Percentiles rank a stretch among this genome's conserved stretches.
Conservation (phyloP, 139 green algal species). For the Auxenochlorella pyrenoidosa region DNA sequence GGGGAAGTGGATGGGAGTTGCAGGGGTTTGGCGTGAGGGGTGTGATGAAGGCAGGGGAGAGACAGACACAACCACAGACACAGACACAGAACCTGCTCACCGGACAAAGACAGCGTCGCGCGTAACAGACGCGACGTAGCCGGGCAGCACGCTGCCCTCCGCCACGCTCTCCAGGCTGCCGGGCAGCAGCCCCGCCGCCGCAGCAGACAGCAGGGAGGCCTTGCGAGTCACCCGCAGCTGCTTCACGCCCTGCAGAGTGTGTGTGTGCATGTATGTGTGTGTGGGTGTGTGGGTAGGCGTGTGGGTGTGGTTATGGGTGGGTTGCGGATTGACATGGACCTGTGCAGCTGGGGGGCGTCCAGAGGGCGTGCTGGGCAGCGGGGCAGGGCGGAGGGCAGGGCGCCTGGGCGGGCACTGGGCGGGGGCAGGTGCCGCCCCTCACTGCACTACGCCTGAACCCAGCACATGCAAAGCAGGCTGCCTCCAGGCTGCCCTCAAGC, state of each 20-base stretch:
- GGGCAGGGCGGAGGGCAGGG: too few relatives aligned
- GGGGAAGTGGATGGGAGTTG: not conserved
- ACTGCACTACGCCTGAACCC: too few relatives aligned
- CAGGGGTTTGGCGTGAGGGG: not conserved
- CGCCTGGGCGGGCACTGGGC: not conserved
- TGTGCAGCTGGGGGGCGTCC: too few relatives aligned
- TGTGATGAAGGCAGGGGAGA: too few relatives aligned
- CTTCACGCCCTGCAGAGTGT: slow-evolving; percentile 24
- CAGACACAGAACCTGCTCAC: not conserved
- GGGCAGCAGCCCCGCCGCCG: slow-evolving; percentile 53
- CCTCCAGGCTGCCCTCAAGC: too few relatives aligned
- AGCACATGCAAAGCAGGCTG: too few relatives aligned
- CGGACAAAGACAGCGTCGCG: slow-evolving; percentile 83
- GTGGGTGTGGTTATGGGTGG: too few relatives aligned
- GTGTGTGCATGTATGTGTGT: not conserved
- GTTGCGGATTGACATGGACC: too few relatives aligned
- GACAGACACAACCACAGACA: too few relatives aligned
- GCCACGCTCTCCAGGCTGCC: slow-evolving; percentile 50
- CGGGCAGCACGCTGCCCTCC: slow-evolving; percentile 65
- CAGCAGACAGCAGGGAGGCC: slow-evolving; percentile 63
- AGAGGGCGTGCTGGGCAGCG: too few relatives aligned
- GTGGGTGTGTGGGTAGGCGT: too few relatives aligned
- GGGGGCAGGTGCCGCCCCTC: too few relatives aligned
- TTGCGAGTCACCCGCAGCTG: slow-evolving; percentile 67
- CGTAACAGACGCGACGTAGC: slow-evolving; percentile 85